phyloP scores from a whole-genome alignment of 352 stramenopile species.

The Phytopythium litorale region DNA sequence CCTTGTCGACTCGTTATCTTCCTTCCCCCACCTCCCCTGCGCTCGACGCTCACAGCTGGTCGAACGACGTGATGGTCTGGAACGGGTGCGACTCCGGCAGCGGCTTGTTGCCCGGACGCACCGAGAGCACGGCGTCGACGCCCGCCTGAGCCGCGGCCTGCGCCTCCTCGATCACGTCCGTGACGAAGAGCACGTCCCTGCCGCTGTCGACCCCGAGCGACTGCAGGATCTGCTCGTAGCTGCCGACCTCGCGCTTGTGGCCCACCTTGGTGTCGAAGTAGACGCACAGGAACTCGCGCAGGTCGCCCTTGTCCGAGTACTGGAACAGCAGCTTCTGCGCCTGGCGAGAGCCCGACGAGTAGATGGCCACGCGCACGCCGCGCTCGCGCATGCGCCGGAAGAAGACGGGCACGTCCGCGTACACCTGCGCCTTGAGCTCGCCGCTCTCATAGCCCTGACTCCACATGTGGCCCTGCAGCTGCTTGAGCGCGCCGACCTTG shows the following conservation, averaged over 20 bases:
- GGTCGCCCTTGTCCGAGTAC: slow-evolving; percentile 79
- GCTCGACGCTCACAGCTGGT: slow-evolving; percentile 38
- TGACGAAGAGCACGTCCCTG: slow-evolving; percentile 86
- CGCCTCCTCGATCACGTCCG: slow-evolving; percentile 85
- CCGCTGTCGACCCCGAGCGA: slow-evolving; percentile 76
- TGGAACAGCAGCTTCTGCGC: slow-evolving; percentile 87
- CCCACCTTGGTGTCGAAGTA: slow-evolving; percentile 88
- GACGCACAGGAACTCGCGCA: slow-evolving; percentile 62
- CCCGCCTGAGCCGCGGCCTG: slow-evolving; percentile 68
- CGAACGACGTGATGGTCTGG: slow-evolving; percentile 55
- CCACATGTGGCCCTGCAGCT: slow-evolving; percentile 91
- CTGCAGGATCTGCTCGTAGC: slow-evolving; percentile 80
- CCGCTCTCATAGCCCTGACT: slow-evolving; percentile 80
- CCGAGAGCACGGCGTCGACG: slow-evolving; percentile 64
- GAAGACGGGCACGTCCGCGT: slow-evolving; percentile 87
- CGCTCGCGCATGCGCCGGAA: slow-evolving; percentile 72
- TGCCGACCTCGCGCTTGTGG: slow-evolving; percentile 67
- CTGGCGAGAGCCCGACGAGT: slow-evolving; percentile 90
- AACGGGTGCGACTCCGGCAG: slow-evolving; percentile 58
- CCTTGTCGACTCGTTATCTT: neutral
- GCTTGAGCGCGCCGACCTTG: slow-evolving; percentile 89
- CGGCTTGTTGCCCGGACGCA: slow-evolving; percentile 83
- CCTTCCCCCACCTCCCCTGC: no score
- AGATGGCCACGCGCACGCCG: slow-evolving; percentile 89
- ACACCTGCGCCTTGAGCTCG: slow-evolving; percentile 89